Conservation (phyloP, 805 yeast genomes). For the Zygoascus tannicola region DNA sequence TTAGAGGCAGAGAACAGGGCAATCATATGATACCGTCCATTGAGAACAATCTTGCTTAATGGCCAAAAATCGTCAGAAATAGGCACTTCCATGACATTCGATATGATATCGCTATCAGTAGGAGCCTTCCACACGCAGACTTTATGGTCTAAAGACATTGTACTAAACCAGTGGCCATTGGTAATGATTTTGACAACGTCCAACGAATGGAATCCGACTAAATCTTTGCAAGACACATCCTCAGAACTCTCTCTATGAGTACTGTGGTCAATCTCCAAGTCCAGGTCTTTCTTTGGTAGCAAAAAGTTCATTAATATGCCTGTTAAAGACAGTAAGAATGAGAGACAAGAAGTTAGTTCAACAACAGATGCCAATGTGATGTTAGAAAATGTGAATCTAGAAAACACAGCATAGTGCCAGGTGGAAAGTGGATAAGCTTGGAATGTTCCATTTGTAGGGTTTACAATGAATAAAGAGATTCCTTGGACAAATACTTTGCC, state of each 20-base stretch:
- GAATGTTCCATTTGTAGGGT: neutral
- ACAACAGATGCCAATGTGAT: neutral
- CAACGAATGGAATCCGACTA: conserved; percentile 45
- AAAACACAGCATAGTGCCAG: neutral
- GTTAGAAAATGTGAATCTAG: neutral
- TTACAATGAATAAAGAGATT: neutral
- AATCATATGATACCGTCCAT: conserved; percentile 7
- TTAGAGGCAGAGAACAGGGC: conserved; percentile 10
- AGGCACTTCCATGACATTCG: conserved; percentile 16
- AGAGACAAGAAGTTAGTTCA: conserved; percentile 3
- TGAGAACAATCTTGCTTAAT: conserved; percentile 15
- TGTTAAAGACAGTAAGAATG: conserved; percentile 33
- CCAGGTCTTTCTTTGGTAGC: conserved; percentile 18
- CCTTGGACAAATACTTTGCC: neutral
- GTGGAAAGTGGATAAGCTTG: neutral
- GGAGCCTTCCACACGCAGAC: conserved; percentile 53
- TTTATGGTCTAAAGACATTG: conserved; percentile 66
- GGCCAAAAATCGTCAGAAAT: conserved; percentile 23
- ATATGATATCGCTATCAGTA: neutral
- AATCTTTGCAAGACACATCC: conserved; percentile 30
- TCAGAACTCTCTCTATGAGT: neutral
- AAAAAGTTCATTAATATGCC: conserved; percentile 36
- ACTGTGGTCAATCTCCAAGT: neutral
- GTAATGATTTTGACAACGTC: conserved; percentile 48
- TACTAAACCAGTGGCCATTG: conserved; percentile 36